Evolutionary conservation across 768 basidiomycete species (phyloP).

Genomic region (Collybia nuda): DNA sequence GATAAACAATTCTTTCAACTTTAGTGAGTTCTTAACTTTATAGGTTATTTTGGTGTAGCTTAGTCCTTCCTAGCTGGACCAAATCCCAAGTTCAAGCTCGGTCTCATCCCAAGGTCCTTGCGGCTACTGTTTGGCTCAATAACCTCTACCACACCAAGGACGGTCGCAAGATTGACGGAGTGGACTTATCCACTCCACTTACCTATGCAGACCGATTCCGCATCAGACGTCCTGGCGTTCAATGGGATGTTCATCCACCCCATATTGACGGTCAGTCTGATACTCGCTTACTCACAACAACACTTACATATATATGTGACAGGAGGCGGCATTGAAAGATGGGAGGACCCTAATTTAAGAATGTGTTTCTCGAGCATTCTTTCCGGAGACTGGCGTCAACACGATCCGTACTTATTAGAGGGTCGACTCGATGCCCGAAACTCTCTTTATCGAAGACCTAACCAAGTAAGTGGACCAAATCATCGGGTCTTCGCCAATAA

Average conservation of each 20-base stretch:
- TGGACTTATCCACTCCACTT: slow-evolving; percentile 62
- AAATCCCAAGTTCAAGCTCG: slow-evolving; percentile 65
- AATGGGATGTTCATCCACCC: slow-evolving; percentile 50
- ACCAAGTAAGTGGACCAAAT: slow-evolving; percentile 34
- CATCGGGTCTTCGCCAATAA: too few relatives aligned
- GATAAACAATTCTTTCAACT: slow-evolving; percentile 75
- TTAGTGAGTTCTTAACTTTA: slow-evolving; percentile 44
- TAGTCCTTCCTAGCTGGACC: slow-evolving; percentile 32
- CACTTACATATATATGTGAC: slow-evolving; percentile 8
- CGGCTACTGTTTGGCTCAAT: slow-evolving; percentile 59
- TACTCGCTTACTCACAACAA: not conserved
- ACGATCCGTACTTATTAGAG: slow-evolving; percentile 67
- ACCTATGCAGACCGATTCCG: slow-evolving; percentile 75
- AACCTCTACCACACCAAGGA: slow-evolving; percentile 54
- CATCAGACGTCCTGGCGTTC: slow-evolving; percentile 64
- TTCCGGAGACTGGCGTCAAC: slow-evolving; percentile 57
- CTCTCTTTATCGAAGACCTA: slow-evolving; percentile 60
- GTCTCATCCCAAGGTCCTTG: slow-evolving; percentile 64
- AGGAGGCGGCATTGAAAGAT: slow-evolving; percentile 77
- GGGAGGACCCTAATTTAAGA: slow-evolving; percentile 63
- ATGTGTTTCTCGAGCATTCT: slow-evolving; percentile 64
- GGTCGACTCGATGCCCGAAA: slow-evolving; percentile 58
- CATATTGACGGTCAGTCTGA: slow-evolving; percentile 40
- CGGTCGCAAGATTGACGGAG: slow-evolving; percentile 39
- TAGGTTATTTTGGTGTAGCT: not conserved